Conservation (phyloP, 306 rosid genomes). For the Potentilla sterilis region DNA sequence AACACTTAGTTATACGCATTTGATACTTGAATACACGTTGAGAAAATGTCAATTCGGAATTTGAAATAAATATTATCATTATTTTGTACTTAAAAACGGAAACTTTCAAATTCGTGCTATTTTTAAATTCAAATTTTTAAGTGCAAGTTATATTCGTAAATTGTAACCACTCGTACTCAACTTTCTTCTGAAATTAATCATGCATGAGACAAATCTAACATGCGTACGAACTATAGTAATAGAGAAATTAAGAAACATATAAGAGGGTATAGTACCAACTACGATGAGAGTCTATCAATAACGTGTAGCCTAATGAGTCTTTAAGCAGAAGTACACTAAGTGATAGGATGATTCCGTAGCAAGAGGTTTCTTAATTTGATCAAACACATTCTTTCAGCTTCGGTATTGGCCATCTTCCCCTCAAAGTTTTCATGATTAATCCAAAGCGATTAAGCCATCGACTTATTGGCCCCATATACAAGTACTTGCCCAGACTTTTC, state of each 20-base stretch:
- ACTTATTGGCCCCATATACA: constrained; percentile 13
- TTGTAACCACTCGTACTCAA: neutral
- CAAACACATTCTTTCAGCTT: constrained; percentile 1
- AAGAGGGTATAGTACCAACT: neutral
- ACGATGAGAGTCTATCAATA: neutral
- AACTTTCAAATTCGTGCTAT: neutral
- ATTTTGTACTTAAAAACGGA: neutral
- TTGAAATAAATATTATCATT: neutral
- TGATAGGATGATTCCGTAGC: neutral
- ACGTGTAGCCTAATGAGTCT: neutral
- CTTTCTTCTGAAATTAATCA: neutral
- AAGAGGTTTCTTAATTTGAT: constrained; percentile 16
- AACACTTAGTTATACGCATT: too few species aligned
- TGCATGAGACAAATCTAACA: neutral
- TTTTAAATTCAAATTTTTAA: neutral
- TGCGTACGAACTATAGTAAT: neutral
- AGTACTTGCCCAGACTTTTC: constrained; percentile 21
- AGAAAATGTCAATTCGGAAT: too few species aligned
- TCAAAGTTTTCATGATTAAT: constrained; percentile 2
- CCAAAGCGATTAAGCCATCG: constrained; percentile 8
- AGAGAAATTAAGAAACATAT: neutral
- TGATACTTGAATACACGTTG: fast-evolving
- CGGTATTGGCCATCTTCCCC: constrained; percentile 15
- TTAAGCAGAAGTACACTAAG: neutral
- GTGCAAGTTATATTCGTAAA: neutral